Percentiles rank a stretch among this genome's conserved stretches.
Conservation (phyloP, 2,329 filamentous ascomycete species). For the Dactylellina drechsleri region DNA sequence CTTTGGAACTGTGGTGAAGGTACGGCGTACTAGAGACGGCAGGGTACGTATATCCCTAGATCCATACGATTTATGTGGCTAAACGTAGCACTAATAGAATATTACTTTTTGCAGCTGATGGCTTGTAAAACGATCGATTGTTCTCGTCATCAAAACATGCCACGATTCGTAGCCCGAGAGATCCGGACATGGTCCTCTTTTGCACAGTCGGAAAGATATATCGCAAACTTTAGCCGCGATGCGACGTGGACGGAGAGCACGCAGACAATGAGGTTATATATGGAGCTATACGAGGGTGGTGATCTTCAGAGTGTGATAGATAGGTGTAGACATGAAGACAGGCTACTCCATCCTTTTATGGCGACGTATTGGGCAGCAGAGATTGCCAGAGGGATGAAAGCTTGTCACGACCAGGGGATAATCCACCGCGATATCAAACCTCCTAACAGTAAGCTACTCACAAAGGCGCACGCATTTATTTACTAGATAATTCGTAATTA, state of each 20-base stretch:
- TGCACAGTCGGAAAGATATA: neutral
- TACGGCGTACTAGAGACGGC: too few species aligned
- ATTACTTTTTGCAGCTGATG: too few species aligned
- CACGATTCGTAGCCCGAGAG: too few species aligned
- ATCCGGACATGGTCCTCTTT: too few species aligned
- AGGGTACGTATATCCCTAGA: too few species aligned
- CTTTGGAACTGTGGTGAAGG: too few species aligned
- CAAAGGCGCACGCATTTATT: neutral
- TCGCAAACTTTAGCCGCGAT: conserved; percentile 24
- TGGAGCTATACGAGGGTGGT: conserved; percentile 35
- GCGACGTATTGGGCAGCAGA: conserved; percentile 41
- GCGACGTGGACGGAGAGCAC: conserved; percentile 13
- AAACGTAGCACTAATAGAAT: too few species aligned
- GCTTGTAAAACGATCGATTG: too few species aligned
- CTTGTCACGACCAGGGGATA: conserved; percentile 40
- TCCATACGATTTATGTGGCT: too few species aligned
- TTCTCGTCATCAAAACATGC: too few species aligned
- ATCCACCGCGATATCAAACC: conserved; percentile 43
- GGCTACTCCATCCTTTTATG: conserved; percentile 30
- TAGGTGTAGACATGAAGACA: conserved; percentile 13
- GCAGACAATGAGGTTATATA: conserved; percentile 7
- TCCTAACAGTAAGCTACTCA: conserved; percentile 26
- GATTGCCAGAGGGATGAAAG: conserved; percentile 38
- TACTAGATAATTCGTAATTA: too few species aligned
- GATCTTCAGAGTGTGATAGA: conserved; percentile 34